Base-by-base conservation (phyloP, 345 rosid genomes). In the Ailanthus altissimus region DNA sequence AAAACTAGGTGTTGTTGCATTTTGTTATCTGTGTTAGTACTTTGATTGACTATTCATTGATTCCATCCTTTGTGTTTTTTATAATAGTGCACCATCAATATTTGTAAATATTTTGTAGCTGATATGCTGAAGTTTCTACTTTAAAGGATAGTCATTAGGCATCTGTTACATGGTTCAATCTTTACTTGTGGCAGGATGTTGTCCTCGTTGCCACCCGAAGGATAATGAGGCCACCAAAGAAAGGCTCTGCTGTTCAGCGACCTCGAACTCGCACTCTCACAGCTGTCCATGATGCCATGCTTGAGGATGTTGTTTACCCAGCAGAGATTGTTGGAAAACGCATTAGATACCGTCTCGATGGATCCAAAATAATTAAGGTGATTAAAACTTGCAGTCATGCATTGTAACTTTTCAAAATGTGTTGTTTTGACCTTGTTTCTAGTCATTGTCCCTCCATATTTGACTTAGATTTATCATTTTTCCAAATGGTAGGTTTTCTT, bases 301-400 rank as follows among this genome's bases (percentile, higher is more conserved):
- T 94, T 8, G 94, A 94, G 79, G 98, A 92, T 85, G 87, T 90
- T 0, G 98, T 92, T 9, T 85, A 83, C 74, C 98, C 97, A 45
- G 96, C 98, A 53, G 97, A 94, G 89, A 94, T 94, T 83, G 98
- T 94, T 60, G 98, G 93, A 51, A 94, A 92, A 77, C 85, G 97
- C 2, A 75, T 84, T 54, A 87, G 97, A 86, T 92, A 92, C 89
- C 84, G 85, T 70, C 64, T 92, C 11, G 97, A 94, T 84, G 98
- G 98, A 4, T 83, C 97, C 77, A 94, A 92, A 82, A 81, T 89
- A 57, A 86, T 76, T 58, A 93, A 90, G 94, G 98, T 93, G 67
- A 13, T 49, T 73, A 60, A 25, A 45, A 63, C 11, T 18, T 64
- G 25, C 16, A 10, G 6, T 14, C 16, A 36, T 14, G 5, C 18